Base-by-base conservation (phyloP, 2,329 filamentous ascomycete species). In the Lachnellula arida region DNA sequence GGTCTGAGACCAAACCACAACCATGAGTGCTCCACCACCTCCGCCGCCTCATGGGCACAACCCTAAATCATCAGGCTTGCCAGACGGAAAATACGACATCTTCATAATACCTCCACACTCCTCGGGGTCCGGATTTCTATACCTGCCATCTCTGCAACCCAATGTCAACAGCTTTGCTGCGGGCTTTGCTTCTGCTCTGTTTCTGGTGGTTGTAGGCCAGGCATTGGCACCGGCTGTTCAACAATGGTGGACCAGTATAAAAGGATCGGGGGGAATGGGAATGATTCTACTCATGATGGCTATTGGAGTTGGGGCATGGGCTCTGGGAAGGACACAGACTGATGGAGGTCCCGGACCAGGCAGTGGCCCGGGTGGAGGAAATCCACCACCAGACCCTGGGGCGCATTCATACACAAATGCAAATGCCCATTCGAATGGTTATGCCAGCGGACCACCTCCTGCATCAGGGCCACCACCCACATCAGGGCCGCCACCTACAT, bases 81-180 rank as follows among this genome's bases (percentile, higher is more conserved):
- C 93, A 2, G 81, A 88, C 1, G 92, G 93, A 54, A 95, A 94
- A 70, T 97, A 96, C 74, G 93, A 97, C 76, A 96, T 97, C 70
- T 97, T 97, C 76, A 88, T 97, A 71, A 92, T 97, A 67, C 93
- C 93, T 7, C 90, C 92, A 47, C 91, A 96, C 72, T 93, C 91
- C 11, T 81, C 92, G 6, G 93, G 93, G 52, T 84, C 86, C 0
- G 93, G 93, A 35, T 97, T 97, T 73, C 78, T 97, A 28, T 97
- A 97, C 72, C 82, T 97, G n/a, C 93, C 93, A 0, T 96, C 92
- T 0, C 73, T 97, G 59, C 82, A 87, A 68, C 88, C 90, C 19
- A 89, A 94, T 67, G 80, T 87, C 67, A 96, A 96, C 73, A 96
- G 90, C 74, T 97, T 97, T 72, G 80, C 91, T 22, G 91, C 92